Conservation (phyloP, 257 asterid species). For the Nemophila menziesii region DNA sequence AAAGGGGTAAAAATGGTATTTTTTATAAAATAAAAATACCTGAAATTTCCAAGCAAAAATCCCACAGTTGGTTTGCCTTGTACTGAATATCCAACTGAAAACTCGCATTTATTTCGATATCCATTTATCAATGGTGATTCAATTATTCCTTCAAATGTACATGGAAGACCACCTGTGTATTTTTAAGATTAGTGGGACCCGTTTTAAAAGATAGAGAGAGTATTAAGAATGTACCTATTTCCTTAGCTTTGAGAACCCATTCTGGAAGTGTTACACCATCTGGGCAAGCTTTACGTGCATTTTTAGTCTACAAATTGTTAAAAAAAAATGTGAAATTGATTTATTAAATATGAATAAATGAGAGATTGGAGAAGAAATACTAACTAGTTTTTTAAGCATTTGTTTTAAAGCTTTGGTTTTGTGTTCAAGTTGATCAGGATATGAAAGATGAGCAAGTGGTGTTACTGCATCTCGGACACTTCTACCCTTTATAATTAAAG, state of each 20-base stretch:
- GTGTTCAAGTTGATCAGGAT: constrained; percentile 74
- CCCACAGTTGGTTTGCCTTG: constrained; percentile 85
- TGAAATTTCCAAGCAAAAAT: constrained; percentile 89
- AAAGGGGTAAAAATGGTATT: background rate
- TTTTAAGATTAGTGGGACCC: too few relatives aligned
- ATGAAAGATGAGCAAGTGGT: constrained; percentile 92
- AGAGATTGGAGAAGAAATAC: constrained; percentile 11
- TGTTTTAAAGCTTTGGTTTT: constrained; percentile 61
- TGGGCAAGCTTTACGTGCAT: constrained; percentile 92
- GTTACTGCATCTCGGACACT: constrained; percentile 80
- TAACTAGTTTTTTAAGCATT: constrained; percentile 68
- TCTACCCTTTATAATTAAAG: constrained; percentile 38
- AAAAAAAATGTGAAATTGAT: background rate
- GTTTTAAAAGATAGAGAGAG: constrained; percentile 11
- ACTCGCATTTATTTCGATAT: constrained; percentile 95
- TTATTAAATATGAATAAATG: background rate
- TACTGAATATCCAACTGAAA: constrained; percentile 84
- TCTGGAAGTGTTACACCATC: constrained; percentile 74
- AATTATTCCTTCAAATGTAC: constrained; percentile 75
- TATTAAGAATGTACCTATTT: constrained; percentile 46
- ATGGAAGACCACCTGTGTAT: constrained; percentile 88
- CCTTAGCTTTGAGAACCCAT: constrained; percentile 78
- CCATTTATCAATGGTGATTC: constrained; percentile 73
- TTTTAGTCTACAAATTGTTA: constrained; percentile 53
- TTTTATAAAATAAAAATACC: constrained; percentile 31